These are phyloP conservation scores for Podosphaera xanthii DNA, from an alignment of 2,329 filamentous ascomycete genomes.

Conservation along the genomic window DNA sequence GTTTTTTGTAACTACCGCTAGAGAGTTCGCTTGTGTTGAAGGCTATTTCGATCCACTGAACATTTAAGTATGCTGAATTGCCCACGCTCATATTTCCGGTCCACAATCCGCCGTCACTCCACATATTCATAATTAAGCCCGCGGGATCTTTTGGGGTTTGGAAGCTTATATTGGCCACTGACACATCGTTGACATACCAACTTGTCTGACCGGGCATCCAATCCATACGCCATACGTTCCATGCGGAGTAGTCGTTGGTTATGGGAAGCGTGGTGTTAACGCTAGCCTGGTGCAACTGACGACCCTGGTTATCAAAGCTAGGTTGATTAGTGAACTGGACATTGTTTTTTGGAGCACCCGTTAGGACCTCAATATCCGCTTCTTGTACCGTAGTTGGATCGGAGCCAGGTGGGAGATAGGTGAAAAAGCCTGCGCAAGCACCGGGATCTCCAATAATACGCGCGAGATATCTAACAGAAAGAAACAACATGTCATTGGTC, in stretches of 20 bases:
- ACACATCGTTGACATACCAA: conserved; percentile 15
- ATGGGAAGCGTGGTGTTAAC: conserved; percentile 9
- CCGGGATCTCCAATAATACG: conserved; percentile 12
- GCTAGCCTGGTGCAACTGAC: conserved; percentile 7
- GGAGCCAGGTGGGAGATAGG: conserved; percentile 8
- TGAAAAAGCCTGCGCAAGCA: conserved; percentile 15
- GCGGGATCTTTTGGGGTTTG: conserved; percentile 11
- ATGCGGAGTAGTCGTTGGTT: conserved; percentile 10
- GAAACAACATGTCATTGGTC: conserved; percentile 11
- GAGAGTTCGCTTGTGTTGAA: conserved; percentile 13
- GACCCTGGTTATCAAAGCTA: conserved; percentile 7
- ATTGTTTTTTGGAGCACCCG: conserved; percentile 8
- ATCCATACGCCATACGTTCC: conserved; percentile 15
- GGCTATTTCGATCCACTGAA: conserved; percentile 16
- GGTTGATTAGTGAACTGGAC: conserved; percentile 16
- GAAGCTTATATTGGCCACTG: conserved; percentile 11
- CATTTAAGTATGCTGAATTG: conserved; percentile 13
- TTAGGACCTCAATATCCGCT: conserved; percentile 16
- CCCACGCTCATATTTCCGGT: conserved; percentile 12
- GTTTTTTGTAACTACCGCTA: conserved; percentile 3
- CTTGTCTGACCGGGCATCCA: conserved; percentile 13
- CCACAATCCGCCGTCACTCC: conserved; percentile 15
- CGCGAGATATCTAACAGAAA: conserved; percentile 13
- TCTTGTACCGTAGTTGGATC: conserved; percentile 9
- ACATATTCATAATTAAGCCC: conserved; percentile 15